Evolutionary conservation across 2,329 filamentous ascomycete species (phyloP).

Genomic region (Phyllosticta paracitricarpa): DNA sequence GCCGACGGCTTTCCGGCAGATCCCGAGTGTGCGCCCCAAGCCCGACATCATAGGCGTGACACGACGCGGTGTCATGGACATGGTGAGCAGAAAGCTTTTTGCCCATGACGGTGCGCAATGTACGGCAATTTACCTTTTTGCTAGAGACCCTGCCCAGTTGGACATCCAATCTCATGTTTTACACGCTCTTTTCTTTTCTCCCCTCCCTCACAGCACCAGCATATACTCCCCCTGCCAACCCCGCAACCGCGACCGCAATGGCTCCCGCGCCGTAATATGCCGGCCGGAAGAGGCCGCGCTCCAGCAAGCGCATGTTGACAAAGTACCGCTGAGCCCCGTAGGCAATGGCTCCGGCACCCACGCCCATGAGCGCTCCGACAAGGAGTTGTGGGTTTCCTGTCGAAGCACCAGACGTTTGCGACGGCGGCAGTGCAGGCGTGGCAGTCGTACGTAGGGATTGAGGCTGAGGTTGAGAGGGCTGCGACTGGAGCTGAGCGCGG

Average conservation of each 20-base stretch:
- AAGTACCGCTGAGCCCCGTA: slow-evolving; percentile 42
- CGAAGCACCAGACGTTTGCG: slow-evolving; percentile 13
- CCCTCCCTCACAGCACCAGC: slow-evolving; percentile 10
- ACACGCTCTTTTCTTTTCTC: background rate
- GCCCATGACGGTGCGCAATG: background rate
- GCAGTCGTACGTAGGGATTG: background rate
- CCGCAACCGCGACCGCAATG: slow-evolving; percentile 18
- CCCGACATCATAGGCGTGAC: background rate
- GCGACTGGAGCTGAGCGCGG: background rate
- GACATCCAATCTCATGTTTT: background rate
- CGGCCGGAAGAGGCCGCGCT: slow-evolving; percentile 35
- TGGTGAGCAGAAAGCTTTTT: background rate
- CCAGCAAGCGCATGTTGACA: slow-evolving; percentile 31
- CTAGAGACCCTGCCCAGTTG: background rate
- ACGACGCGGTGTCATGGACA: background rate
- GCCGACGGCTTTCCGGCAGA: background rate
- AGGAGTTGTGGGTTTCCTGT: slow-evolving; percentile 13
- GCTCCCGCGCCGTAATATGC: slow-evolving; percentile 20
- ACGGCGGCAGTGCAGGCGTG: slow-evolving; percentile 6
- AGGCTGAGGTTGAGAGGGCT: background rate
- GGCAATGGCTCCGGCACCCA: slow-evolving; percentile 36
- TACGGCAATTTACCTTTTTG: background rate
- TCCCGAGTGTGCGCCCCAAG: background rate
- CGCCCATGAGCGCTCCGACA: slow-evolving; percentile 32
- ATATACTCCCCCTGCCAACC: slow-evolving; percentile 14